phyloP scores from a whole-genome alignment of 176 grass and related monocot species.

The Aegilops speltoides region DNA sequence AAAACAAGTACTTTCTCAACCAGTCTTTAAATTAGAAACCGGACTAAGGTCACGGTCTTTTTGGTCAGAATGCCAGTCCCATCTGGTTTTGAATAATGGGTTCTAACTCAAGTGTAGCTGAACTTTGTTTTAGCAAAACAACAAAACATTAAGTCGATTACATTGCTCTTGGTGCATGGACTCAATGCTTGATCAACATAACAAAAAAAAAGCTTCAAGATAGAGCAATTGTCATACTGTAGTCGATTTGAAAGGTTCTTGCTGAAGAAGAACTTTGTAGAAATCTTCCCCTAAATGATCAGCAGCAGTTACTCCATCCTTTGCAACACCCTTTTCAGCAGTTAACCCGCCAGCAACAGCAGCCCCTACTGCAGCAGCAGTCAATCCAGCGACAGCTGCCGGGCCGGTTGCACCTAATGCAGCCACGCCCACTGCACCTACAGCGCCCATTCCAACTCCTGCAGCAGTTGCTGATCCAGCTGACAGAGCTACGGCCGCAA shows the following conservation, averaged over 20 bases:
- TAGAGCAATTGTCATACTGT: conserved; percentile 42
- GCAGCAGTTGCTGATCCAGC: conserved; percentile 53
- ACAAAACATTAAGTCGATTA: not conserved
- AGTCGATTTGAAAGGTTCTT: conserved; percentile 85
- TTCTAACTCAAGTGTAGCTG: not conserved
- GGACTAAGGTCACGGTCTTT: too few relatives aligned
- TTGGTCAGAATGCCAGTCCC: not conserved
- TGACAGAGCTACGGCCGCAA: conserved; percentile 51
- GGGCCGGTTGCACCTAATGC: conserved; percentile 51
- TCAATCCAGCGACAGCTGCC: conserved; percentile 52
- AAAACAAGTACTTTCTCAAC: not conserved
- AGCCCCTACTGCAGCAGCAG: conserved; percentile 53
- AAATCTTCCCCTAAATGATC: conserved; percentile 67
- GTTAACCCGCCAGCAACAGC: conserved; percentile 53
- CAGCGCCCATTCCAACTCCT: conserved; percentile 48
- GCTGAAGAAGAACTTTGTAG: conserved; percentile 61
- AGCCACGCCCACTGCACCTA: conserved; percentile 48
- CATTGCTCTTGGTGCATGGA: not conserved
- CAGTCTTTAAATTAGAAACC: not conserved
- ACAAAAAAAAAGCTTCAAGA: not conserved
- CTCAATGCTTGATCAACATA: not conserved
- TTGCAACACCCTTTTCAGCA: conserved; percentile 53
- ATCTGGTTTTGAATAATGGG: not conserved
- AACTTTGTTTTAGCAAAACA: not conserved
- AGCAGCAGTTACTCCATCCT: conserved; percentile 57